These are phyloP conservation scores for Calonectria montana DNA, from an alignment of 2,329 filamentous ascomycete genomes.

Conservation along the genomic window DNA sequence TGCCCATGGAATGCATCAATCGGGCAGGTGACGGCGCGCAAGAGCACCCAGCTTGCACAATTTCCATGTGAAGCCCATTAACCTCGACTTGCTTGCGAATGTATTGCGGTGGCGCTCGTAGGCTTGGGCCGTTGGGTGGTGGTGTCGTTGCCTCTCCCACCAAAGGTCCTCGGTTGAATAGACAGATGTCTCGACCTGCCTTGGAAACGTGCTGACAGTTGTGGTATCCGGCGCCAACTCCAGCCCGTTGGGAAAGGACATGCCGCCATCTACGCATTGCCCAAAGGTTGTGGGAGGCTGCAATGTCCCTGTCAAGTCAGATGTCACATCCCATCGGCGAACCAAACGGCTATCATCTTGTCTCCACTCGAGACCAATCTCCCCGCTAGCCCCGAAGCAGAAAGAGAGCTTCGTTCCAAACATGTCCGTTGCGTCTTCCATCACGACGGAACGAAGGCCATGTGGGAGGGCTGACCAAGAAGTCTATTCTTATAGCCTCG, in stretches of 20 bases:
- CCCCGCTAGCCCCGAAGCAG: slow-evolving; percentile 8
- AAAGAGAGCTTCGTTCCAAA: not conserved
- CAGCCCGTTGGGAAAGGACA: slow-evolving; percentile 15
- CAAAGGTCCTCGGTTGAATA: slow-evolving; percentile 9
- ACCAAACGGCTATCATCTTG: slow-evolving; percentile 2
- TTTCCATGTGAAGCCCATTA: slow-evolving; percentile 22
- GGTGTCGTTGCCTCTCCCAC: not conserved
- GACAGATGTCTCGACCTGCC: slow-evolving; percentile 6
- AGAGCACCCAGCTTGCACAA: not conserved
- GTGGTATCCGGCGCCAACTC: not conserved
- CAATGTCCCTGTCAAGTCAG: slow-evolving; percentile 12
- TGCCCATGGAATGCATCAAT: not conserved
- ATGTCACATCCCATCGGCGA: slow-evolving; percentile 15
- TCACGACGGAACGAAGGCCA: not conserved
- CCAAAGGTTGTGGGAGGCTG: not conserved
- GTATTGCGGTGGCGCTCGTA: not conserved
- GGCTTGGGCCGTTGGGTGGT: not conserved
- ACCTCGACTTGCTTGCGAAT: not conserved
- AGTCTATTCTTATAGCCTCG: slow-evolving; percentile 12
- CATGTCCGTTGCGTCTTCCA: slow-evolving; percentile 1
- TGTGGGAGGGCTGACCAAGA: slow-evolving; percentile 8
- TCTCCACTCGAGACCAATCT: not conserved
- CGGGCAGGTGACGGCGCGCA: slow-evolving; percentile 14
- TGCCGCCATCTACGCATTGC: slow-evolving; percentile 5
- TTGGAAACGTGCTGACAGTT: not conserved